A percentile compares a stretch with the other conserved stretches of the same genome.
Conservation (phyloP, 139 green algal species). For the Haematococcus lacustris region DNA sequence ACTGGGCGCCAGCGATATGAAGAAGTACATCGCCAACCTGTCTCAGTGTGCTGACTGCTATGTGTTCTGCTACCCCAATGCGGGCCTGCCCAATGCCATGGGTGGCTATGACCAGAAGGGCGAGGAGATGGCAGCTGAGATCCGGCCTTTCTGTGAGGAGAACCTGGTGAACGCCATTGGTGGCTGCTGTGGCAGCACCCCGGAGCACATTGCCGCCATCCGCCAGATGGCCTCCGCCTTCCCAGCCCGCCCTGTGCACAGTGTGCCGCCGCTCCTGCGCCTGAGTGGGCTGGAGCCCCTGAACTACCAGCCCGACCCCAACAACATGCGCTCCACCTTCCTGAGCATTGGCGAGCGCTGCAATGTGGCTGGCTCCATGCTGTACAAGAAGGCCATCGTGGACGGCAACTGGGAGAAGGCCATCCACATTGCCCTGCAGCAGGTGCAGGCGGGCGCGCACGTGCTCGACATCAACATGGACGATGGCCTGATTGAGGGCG, state of each 20-base stretch:
- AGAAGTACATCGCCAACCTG: conserved; percentile 90
- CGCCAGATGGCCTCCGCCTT: conserved; percentile 58
- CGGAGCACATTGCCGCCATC: conserved; percentile 88
- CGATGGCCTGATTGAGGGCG: conserved; percentile 93
- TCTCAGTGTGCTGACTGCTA: conserved; percentile 81
- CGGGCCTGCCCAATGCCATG: conserved; percentile 96
- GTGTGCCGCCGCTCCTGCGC: conserved; percentile 71
- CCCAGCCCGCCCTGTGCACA: conserved; percentile 50
- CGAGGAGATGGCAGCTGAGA: conserved; percentile 88
- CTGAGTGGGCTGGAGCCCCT: conserved; percentile 91
- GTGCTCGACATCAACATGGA: conserved; percentile 99
- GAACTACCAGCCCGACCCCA: conserved; percentile 76
- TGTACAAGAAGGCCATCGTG: conserved; percentile 97
- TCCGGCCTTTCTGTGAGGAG: conserved; percentile 84
- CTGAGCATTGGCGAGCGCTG: conserved; percentile 94
- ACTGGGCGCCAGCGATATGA: conserved; percentile 92
- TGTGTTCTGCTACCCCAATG: conserved; percentile 97
- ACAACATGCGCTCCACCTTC: conserved; percentile 82
- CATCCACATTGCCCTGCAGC: conserved; percentile 79
- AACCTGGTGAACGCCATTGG: conserved; percentile 89
- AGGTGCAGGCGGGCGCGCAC: conserved; percentile 75
- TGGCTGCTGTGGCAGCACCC: conserved; percentile 88
- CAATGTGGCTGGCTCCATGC: conserved; percentile 91
- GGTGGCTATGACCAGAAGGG: conserved; percentile 96
- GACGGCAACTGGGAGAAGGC: conserved; percentile 93